Evolutionary conservation across 208 protist species (phyloP).

Genomic region (Leishmania tropica): DNA sequence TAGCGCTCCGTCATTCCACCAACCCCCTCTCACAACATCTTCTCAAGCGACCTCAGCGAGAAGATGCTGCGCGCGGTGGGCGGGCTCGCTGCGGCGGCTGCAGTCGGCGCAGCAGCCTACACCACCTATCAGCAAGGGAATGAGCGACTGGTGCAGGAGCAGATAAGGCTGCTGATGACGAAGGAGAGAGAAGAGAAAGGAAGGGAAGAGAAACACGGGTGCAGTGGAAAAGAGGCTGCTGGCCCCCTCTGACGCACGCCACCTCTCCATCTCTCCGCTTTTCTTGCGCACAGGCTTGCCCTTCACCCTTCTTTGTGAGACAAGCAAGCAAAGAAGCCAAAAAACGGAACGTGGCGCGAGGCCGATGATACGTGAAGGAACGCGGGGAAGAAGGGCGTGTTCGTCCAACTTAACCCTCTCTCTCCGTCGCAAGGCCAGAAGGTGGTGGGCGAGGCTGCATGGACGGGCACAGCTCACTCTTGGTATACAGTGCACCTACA

Average conservation of each 20-base stretch:
- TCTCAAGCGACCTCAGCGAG: background rate
- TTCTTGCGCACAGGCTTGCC: background rate
- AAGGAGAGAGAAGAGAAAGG: background rate
- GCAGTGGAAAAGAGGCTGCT: background rate
- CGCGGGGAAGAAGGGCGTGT: background rate
- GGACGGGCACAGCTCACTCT: background rate
- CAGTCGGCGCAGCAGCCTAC: slow-evolving; percentile 32
- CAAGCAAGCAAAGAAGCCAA: background rate
- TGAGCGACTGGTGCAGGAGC: slow-evolving; percentile 36
- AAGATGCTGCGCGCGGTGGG: slow-evolving; percentile 23
- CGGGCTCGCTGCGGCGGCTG: slow-evolving; percentile 24
- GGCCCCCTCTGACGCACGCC: background rate
- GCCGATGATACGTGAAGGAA: background rate
- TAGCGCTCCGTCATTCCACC: background rate
- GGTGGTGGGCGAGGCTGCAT: background rate
- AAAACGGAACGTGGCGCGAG: background rate
- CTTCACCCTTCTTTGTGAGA: background rate
- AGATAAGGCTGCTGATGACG: slow-evolving; percentile 34
- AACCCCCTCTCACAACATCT: background rate
- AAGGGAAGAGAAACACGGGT: background rate
- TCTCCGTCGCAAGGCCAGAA: background rate
- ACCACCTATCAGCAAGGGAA: slow-evolving; percentile 33
- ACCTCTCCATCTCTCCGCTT: background rate
- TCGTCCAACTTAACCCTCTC: background rate
- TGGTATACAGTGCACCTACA: background rate